phyloP scores from a whole-genome alignment of 2,329 filamentous ascomycete genomes.

The Sarocladiaceae sp. region DNA sequence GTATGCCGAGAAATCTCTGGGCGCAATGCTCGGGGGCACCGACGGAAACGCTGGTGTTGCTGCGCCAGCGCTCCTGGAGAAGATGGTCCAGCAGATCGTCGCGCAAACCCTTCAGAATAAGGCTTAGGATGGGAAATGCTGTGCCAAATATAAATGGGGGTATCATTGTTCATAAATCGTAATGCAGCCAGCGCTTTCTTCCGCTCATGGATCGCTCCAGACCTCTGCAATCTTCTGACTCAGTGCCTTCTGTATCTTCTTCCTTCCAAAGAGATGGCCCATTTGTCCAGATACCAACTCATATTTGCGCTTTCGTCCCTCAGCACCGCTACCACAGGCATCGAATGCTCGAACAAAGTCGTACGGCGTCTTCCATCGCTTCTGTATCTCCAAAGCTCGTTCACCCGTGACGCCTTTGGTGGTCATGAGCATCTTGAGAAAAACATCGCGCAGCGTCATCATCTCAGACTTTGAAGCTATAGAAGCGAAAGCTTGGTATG shows the following conservation, averaged over 20 bases:
- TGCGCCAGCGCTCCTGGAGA: conserved; percentile 56
- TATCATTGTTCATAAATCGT: conserved; percentile 7
- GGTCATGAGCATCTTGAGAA: conserved; percentile 82
- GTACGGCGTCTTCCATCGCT: conserved; percentile 67
- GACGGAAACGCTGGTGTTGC: conserved; percentile 40
- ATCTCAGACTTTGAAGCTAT: conserved; percentile 69
- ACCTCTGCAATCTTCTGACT: conserved; percentile 67
- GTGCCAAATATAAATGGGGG: neutral
- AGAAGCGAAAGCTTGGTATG: conserved; percentile 64
- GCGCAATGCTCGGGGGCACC: conserved; percentile 56
- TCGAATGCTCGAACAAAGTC: conserved; percentile 66
- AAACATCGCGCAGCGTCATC: conserved; percentile 68
- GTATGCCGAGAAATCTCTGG: conserved; percentile 84
- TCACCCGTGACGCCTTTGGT: conserved; percentile 68
- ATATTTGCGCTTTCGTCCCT: conserved; percentile 48
- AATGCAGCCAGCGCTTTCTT: conserved; percentile 3
- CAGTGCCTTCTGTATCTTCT: conserved; percentile 59
- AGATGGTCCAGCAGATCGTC: conserved; percentile 68
- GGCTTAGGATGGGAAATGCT: conserved; percentile 13
- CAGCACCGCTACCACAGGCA: conserved; percentile 40
- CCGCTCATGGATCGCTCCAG: conserved; percentile 51
- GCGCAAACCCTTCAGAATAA: conserved; percentile 49
- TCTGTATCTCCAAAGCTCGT: conserved; percentile 74
- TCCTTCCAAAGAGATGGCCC: conserved; percentile 54
- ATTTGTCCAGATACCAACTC: conserved; percentile 55